phyloP scores from a whole-genome alignment of 2,329 filamentous ascomycete species.

The Plectosphaerella cucumerina region DNA sequence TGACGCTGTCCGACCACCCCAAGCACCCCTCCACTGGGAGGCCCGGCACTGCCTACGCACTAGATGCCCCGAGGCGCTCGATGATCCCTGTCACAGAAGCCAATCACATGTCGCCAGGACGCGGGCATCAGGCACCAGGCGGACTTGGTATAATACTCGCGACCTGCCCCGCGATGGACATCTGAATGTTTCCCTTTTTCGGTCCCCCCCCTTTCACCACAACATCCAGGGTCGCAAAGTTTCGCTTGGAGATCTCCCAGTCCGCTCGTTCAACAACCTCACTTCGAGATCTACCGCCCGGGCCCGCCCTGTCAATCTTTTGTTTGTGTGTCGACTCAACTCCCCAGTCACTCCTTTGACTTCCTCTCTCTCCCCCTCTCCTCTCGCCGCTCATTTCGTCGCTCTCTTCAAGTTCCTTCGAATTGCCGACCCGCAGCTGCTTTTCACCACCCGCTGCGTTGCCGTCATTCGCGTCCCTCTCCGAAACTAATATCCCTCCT shows the following conservation, averaged over 20 bases:
- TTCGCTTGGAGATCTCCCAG: conserved; percentile 47
- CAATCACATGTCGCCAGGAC: conserved; percentile 13
- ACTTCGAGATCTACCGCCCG: conserved; percentile 38
- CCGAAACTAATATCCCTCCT: conserved; percentile 11
- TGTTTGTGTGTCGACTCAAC: conserved; percentile 32
- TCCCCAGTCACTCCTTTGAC: conserved; percentile 7
- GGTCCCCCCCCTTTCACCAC: conserved; percentile 50
- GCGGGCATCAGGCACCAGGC: not conserved
- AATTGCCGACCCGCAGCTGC: conserved; percentile 8
- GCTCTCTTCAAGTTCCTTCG: conserved; percentile 36
- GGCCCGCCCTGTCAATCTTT: conserved; percentile 49
- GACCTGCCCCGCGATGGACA: conserved; percentile 22
- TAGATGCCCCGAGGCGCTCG: too few relatives aligned
- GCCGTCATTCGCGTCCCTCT: conserved; percentile 20
- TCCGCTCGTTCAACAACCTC: conserved; percentile 37
- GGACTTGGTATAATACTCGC: not conserved
- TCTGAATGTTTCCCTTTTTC: conserved; percentile 28
- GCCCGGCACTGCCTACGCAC: too few relatives aligned
- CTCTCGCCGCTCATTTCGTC: conserved; percentile 44
- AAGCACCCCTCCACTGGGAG: too few relatives aligned
- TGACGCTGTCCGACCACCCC: not conserved
- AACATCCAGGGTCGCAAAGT: conserved; percentile 56
- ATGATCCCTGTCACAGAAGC: conserved; percentile 8
- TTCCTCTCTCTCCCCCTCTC: conserved; percentile 26
- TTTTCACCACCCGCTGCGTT: conserved; percentile 33